Evolutionary conservation across 2,329 filamentous ascomycete species (phyloP).

Genomic region (Lecanosticta acicola): DNA sequence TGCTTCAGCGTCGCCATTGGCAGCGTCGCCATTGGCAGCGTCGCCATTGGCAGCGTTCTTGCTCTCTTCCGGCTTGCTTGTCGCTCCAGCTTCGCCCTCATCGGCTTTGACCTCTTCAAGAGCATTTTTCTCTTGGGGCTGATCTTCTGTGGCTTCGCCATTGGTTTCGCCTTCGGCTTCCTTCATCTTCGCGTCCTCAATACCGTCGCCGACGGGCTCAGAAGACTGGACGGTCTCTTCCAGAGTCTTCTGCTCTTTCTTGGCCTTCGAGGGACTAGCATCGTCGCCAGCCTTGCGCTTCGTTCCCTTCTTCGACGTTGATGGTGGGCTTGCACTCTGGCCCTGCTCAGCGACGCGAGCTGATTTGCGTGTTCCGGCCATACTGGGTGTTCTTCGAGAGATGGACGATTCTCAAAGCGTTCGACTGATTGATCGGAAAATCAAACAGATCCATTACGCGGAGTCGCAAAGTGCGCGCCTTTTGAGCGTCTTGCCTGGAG

Average conservation of each 20-base stretch:
- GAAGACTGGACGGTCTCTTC: slow-evolving; percentile 46
- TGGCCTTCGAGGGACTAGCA: slow-evolving; percentile 36
- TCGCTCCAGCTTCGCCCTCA: slow-evolving; percentile 26
- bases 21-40: slow-evolving; percentile 13
- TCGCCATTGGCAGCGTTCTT: slow-evolving; percentile 5
- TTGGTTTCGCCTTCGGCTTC: slow-evolving; percentile 14
- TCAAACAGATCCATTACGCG: too few relatives aligned
- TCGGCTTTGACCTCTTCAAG: slow-evolving; percentile 29
- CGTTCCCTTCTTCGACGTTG: slow-evolving; percentile 9
- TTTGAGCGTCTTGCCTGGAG: too few relatives aligned
- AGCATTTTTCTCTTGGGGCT: slow-evolving; percentile 16
- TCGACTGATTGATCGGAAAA: too few relatives aligned
- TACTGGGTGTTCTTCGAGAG: not conserved
- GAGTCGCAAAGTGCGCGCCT: too few relatives aligned
- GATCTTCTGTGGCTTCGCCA: slow-evolving; percentile 8
- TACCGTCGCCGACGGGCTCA: slow-evolving; percentile 20
- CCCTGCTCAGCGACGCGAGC: not conserved
- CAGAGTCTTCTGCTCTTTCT: slow-evolving; percentile 48
- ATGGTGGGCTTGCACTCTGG: not conserved
- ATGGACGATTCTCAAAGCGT: too few relatives aligned
- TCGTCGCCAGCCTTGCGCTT: slow-evolving; percentile 38
- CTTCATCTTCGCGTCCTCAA: slow-evolving; percentile 30
- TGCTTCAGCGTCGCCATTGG: slow-evolving; percentile 11
- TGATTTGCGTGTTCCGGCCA: not conserved
- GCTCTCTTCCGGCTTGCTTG: slow-evolving; percentile 21